phyloP scores from a whole-genome alignment of 768 basidiomycete genomes.

The Serendipita vermifera region DNA sequence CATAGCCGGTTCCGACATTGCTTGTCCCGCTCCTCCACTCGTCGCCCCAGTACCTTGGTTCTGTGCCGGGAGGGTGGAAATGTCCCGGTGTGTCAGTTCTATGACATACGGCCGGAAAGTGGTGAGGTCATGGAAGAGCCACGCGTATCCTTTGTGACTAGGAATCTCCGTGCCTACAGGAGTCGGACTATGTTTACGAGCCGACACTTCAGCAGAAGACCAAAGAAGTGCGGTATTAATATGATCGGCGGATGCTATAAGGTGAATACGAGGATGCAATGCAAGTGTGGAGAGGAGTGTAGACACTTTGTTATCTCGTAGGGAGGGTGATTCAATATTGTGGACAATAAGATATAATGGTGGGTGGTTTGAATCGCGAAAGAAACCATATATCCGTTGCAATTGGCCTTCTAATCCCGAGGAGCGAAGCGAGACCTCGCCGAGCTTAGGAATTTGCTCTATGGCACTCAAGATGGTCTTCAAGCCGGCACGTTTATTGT shows the following conservation, averaged over 20 bases:
- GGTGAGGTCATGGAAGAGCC: constrained; percentile 84
- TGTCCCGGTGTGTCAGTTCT: constrained; percentile 53
- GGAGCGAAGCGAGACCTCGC: constrained; percentile 25
- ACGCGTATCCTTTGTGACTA: constrained; percentile 21
- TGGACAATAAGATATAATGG: constrained; percentile 73
- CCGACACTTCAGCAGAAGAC: constrained; percentile 48
- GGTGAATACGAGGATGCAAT: constrained; percentile 59
- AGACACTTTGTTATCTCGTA: constrained; percentile 52
- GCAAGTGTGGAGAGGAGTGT: constrained; percentile 61
- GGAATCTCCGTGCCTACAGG: constrained; percentile 14
- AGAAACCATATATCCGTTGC: constrained; percentile 51
- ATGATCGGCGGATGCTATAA: constrained; percentile 80
- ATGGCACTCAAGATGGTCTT: constrained; percentile 56
- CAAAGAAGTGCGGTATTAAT: constrained; percentile 74
- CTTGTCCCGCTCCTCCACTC: constrained; percentile 3
- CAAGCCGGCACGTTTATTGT: constrained; percentile 52
- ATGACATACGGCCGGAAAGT: constrained; percentile 65
- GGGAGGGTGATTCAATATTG: constrained; percentile 67
- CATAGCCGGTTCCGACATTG: constrained; percentile 63
- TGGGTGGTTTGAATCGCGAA: constrained; percentile 28
- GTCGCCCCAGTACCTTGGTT: not conserved
- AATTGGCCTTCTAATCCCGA: constrained; percentile 46
- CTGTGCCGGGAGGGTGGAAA: constrained; percentile 48
- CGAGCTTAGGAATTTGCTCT: constrained; percentile 35
- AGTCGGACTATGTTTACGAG: constrained; percentile 29